Evolutionary conservation across 192 early-diverging fungal genomes (phyloP), one percentile per base, ranked within the genome.

Genomic region (Spizellomyces sp.): DNA sequence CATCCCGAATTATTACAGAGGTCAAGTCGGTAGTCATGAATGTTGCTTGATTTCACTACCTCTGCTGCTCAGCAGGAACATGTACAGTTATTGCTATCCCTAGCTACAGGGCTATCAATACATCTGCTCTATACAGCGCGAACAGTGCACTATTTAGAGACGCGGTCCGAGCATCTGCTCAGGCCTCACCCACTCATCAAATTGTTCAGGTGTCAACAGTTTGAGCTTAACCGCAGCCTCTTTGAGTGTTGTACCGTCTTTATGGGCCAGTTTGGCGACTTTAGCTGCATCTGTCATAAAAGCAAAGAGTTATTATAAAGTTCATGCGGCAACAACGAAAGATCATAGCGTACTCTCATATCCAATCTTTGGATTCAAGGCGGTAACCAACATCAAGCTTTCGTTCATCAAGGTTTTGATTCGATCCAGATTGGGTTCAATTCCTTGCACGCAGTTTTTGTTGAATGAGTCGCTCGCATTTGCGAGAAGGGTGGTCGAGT

Each of bases 361-460:
- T 27, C 95, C 97, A 83, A 99, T 98, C 75, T 97, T 85, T 36
- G 94, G 94, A 86, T 99, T 99, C 58, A 99, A 85, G 22, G 96
- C 95, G 65, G 96, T 99, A 61, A 99, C 97, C 73, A 99, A 89
- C 97, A 98, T 97, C 64, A 98, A 84, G 45, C 90, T 94, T 82
- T 96, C 91, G 65, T 96, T 88, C 83, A 97, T 86, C 71, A 96
- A 87, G 55, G 78, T 78, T 50, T 89, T 84, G 81, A 98, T 97
- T 71, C 91, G 89, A 77, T 91, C 85, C 84, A 95, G 90, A 86
- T 98, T 96, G 47, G 96, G 91, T 70, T 88, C 69, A 77, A 98
- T 98, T 47, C 97, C 97, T 36, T 84, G 90, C 62, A 98, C 94
- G 78, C 97, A 99, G 90, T 97, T 93, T 58, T 91, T 85, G 58